Evolutionary conservation across 192 early-diverging fungal species (phyloP), one percentile per base, ranked within the genome.

Genomic region (Paraglomus brasilianum): DNA sequence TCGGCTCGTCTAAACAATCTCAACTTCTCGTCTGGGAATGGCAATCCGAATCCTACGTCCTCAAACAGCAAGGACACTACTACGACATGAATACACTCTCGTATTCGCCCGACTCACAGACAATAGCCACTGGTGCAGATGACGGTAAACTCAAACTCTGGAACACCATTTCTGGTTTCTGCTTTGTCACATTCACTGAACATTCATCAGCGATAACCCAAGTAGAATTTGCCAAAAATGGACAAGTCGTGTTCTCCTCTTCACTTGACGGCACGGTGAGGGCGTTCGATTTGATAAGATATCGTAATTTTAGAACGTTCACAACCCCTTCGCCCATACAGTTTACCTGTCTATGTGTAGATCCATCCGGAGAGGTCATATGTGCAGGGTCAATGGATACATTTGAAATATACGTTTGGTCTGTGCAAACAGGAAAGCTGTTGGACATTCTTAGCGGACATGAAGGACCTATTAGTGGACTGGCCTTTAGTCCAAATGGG

Each of bases 21-120:
- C 98, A 99, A 80, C 87, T 99, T 48, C 78, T 98, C 42, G 95
- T 99, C 13, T 99, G 98, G 98, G 98, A 99, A 77, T 99, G 98
- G 98, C 93, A 97, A 80, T 97, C 95, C 51, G 98, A 99, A 74
- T 92, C 96, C 1, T 98, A 99, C 72, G 91, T 99, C 45, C 82
- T 99, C 50, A 99, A 98, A 77, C 98, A 99, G 78, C 98, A 99
- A 78, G 98, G 96, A 8, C 98, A 99, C 67, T 91, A 88, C 49
- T 92, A 95, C 81, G 93, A 95, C 71, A 95, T 97, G 91, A 90
- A 88, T 75, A 87, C 87, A 36, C 71, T 97, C 0, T 84, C 90
- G 0, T 98, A 97, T 76, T 93, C 93, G 15, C 81, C 90, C 9
- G 95, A 98, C 71, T 94, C 95, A 19, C 95, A 98, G 77, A 92